Evolutionary conservation across 2,329 filamentous ascomycete genomes (phyloP), one percentile per base, ranked within the genome.

Genomic region (Ophiostoma angusticollis): DNA sequence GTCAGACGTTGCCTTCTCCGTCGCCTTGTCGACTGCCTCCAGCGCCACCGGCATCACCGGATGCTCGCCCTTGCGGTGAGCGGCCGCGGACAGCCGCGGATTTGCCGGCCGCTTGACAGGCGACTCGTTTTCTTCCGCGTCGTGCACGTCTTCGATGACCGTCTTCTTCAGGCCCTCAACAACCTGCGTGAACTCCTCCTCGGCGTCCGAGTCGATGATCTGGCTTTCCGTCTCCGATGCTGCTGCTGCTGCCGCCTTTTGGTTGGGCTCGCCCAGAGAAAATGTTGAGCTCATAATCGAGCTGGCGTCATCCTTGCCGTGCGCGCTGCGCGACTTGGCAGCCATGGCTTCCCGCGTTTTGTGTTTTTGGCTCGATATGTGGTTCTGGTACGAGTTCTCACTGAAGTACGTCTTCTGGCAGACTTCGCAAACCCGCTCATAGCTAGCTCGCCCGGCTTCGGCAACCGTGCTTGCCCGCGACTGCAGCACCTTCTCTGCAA

Each of bases 321-420:
- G 36, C 22, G 45, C 47, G 38, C 55, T 49, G 37, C 58, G 58
- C 37, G 54, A 47, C 24, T n/a, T 54, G 18, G 58, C 57, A 32
- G 60, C 52, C 30, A 67, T 66, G 23, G 72, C 67, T 42, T 80
- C 69, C 41, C 78, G 78, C 40, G 74, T 66, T 60, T 78, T 84
- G 61, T 98, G 91, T 60, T 94, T 94, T 50, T 84, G 79, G 62
- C 87, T 95, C 43, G 78, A 78, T 41, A 96, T 59, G 56, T 98
- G 91, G 61, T 96, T 98, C 55, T 80, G 77, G 60, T 82, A 96
- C 24, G 91, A 89, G 62, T 95, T 95, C 55, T 95, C 84, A 62
- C 87, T 96, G 66, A 80, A 96, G 60, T 93, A 98, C 12, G 82
- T 86, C 66, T 93, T 93, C 53, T 82, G 74, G 65, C 91, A 98